Evolutionary conservation across 352 stramenopile genomes (phyloP), one percentile per base, ranked within the genome.

Genomic region (Globisporangium heterothallicum): DNA sequence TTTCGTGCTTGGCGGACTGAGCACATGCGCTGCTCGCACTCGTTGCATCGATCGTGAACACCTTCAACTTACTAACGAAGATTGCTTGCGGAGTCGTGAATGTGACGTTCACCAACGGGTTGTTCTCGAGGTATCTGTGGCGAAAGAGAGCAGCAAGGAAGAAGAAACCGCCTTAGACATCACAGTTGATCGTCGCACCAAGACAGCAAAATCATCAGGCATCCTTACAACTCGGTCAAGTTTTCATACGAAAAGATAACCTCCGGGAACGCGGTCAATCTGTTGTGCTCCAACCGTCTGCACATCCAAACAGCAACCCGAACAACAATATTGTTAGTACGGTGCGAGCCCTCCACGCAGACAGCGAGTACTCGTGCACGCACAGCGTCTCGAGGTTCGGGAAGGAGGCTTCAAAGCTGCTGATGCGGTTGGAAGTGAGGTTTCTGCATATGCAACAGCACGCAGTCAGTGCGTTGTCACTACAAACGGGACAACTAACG

Each of bases 401-500:
- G 29, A 51, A 51, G 19, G 14, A 41, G 29, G 18, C 29, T 22
- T 51, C 45, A 30, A 51, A 51, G 45, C 45, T 18, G 18, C 7
- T 22, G 45, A 51, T 13, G 12, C 18, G 26, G 13, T 51, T 51
- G 2, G 25, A 10, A 0, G 12, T 18, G 16, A 42, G 8, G 8
- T 42, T 10, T 2, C 45, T 51, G 13, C 18, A n/a, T 3, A 41
- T n/a, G n/a, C n/a, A n/a, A n/a, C n/a, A n/a, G n/a, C 27, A 26
- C 44, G 25, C 12, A 12, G 21, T n/a, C n/a, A 29, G 18, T 6
- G 34, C n/a, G 32, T 24, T 1, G 30, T 32, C 13, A 41, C 19
- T 16, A 29, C 30, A 24, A 2, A 40, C 43, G 4, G 36, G 7
- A 18, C 5, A 9, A 34, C 7, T 2, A n/a, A 9, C 9, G 26